Evolutionary conservation across 2,329 filamentous ascomycete genomes (phyloP).

Genomic region (Diplodia intermedia): DNA sequence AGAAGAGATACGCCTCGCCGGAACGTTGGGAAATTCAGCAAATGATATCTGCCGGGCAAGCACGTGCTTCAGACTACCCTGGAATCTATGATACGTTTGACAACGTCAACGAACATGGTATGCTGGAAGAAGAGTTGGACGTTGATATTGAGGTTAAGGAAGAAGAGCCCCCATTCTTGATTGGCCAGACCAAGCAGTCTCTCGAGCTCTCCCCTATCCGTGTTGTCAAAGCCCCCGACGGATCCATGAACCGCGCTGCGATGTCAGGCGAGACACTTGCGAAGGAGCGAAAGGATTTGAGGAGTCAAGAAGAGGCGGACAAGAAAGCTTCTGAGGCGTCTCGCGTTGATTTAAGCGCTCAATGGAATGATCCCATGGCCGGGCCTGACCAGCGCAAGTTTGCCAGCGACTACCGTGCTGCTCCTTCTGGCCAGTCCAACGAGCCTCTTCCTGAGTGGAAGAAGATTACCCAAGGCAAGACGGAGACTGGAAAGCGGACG

Average conservation of each 20-base stretch:
- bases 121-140: constrained; percentile 93
- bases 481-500: constrained; percentile 84
- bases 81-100: constrained; percentile 95
- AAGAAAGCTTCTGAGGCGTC: constrained; percentile 74
- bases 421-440: constrained; percentile 60
- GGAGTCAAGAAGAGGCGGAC: constrained; percentile 86
- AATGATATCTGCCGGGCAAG: constrained; percentile 91
- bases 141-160: constrained; percentile 96
- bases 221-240: constrained; percentile 96
- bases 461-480: constrained; percentile 77
- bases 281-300: constrained; percentile 86
- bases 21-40: constrained; percentile 98
- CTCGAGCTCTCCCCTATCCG: constrained; percentile 93
- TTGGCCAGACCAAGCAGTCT: constrained; percentile 95
- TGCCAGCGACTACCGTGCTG: constrained; percentile 80
- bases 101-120: constrained; percentile 82
- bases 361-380: constrained; percentile 98
- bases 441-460: constrained; percentile 93
- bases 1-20: constrained; percentile 94
- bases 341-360: constrained; percentile 82
- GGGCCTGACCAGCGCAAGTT: constrained; percentile 85
- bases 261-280: constrained; percentile 90
- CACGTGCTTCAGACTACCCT: constrained; percentile 91
- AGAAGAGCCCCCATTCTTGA: constrained; percentile 94
- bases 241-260: constrained; percentile 95